phyloP scores from a whole-genome alignment of 768 basidiomycete genomes.

The Erythrobasidium yunnanense region DNA sequence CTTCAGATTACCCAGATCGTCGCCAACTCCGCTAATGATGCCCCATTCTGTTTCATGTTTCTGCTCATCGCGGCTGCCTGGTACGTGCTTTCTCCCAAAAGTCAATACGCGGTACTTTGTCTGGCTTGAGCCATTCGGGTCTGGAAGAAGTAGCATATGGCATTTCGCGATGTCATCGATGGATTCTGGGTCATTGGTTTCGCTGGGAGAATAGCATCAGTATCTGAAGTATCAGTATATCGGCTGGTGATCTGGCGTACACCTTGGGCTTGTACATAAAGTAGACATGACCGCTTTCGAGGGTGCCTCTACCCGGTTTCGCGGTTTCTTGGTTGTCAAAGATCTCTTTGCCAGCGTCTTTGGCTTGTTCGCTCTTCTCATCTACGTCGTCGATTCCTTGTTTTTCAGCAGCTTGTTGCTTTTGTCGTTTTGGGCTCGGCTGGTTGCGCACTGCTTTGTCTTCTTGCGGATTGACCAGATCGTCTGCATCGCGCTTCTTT shows the following conservation, averaged over 20 bases:
- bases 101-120: conserved; percentile 47
- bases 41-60: conserved; percentile 47
- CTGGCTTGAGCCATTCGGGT: conserved; percentile 44
- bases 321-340: conserved; percentile 2
- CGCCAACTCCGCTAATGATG: conserved; percentile 48
- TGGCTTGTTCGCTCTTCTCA: neutral
- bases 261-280: conserved; percentile 58
- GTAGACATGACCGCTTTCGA: conserved; percentile 45
- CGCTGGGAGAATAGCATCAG: conserved; percentile 1
- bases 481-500: neutral
- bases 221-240: neutral
- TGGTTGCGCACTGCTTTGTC: neutral
- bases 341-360: conserved; percentile 4
- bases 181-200: conserved; percentile 49
- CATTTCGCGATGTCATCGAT: conserved; percentile 53
- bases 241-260: too few relatives aligned
- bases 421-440: neutral
- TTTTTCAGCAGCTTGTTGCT: conserved; percentile 13
- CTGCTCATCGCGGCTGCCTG: conserved; percentile 44
- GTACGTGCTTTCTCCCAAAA: conserved; percentile 54
- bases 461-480: neutral
- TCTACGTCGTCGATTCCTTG: neutral
- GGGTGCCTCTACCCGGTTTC: conserved; percentile 19
- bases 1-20: conserved; percentile 48
- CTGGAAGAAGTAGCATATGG: conserved; percentile 54